Evolutionary conservation across 306 rosid species (phyloP), one percentile per base, ranked within the genome.

Genomic region (Ormosia semicastrata): DNA sequence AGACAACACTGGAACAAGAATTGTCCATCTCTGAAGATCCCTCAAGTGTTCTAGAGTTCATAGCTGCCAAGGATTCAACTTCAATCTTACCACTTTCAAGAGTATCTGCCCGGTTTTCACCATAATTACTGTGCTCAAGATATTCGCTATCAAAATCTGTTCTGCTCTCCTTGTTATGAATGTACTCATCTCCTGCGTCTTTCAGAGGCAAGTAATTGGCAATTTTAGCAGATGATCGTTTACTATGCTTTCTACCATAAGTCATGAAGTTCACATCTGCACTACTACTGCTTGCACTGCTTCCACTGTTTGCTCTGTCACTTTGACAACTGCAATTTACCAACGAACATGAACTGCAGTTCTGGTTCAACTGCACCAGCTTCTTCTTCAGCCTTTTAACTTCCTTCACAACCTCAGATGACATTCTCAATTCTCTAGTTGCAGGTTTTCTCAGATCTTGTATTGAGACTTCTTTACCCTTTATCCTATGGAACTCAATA

Each of bases 281-380:
- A 73, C 84, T 57, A 77, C 97, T 91, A 81, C 98, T 91, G 79
- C 99, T 88, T 72, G 99, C 99, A 85, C 93, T 95, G 86, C 93
- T 93, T 66, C 99, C 99, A 87, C 99, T 95, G 86, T 90, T 95
- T 76, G 93, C 99, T 87, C 99, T 89, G 86, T 95, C 99, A 66
- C 98, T 86, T 86, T 90, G 95, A 89, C 99, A 95, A 83, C 99
- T 95, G 89, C 99, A 95, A 82, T 95, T 95, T 84, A 90, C 94
- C 84, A 95, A 79, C 81, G 95, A 95, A 86, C 99, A 91, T 63
- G 92, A 88, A 77, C 89, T 90, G 81, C 99, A 95, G 80, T 88
- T 90, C 79, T 92, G 89, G 58, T 86, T 86, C 76, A 84, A 57
- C 84, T 91, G 89, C 63, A 89, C 95, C 73, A 95, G 87, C 84